Evolutionary conservation across 2,329 filamentous ascomycete species (phyloP).

Genomic region (Periconia sp.): DNA sequence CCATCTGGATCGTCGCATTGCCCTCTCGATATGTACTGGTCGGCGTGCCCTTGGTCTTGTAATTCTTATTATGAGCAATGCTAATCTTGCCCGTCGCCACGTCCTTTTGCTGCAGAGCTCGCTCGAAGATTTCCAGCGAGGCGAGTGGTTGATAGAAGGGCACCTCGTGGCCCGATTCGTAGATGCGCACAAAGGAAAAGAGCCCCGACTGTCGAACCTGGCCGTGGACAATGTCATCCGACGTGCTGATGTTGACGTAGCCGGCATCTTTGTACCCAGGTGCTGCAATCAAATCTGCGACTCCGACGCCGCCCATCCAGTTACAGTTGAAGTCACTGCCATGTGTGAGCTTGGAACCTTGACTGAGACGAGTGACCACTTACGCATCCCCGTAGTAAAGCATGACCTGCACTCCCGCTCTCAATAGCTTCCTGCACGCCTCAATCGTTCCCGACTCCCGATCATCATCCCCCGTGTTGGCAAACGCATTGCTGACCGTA

Average conservation of each 20-base stretch:
- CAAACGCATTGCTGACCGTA: slow-evolving; percentile 54
- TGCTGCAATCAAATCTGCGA: slow-evolving; percentile 49
- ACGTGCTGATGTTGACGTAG: slow-evolving; percentile 54
- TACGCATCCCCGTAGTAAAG: slow-evolving; percentile 56
- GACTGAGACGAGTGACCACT: slow-evolving; percentile 6
- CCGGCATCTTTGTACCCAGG: slow-evolving; percentile 53
- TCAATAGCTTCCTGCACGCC: slow-evolving; percentile 47
- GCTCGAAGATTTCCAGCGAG: slow-evolving; percentile 57
- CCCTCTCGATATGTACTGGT: slow-evolving; percentile 51
- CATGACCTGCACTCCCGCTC: slow-evolving; percentile 49
- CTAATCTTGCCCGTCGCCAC: slow-evolving; percentile 55
- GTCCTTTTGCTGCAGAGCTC: slow-evolving; percentile 55
- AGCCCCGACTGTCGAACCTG: slow-evolving; percentile 59
- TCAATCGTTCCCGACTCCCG: slow-evolving; percentile 52
- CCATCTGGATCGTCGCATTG: slow-evolving; percentile 53
- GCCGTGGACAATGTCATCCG: slow-evolving; percentile 57
- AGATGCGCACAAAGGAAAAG: slow-evolving; percentile 59
- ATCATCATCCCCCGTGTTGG: slow-evolving; percentile 57
- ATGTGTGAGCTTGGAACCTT: not conserved
- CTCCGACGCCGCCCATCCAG: slow-evolving; percentile 53
- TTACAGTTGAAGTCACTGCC: slow-evolving; percentile 54
- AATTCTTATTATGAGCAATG: slow-evolving; percentile 21
- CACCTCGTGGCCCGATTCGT: slow-evolving; percentile 57
- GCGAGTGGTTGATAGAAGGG: slow-evolving; percentile 63
- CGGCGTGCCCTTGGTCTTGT: slow-evolving; percentile 42